Evolutionary conservation across 1,139 yeast species (phyloP), one percentile per base, ranked within the genome.

Genomic region (Nakaseomyces glabratus): DNA sequence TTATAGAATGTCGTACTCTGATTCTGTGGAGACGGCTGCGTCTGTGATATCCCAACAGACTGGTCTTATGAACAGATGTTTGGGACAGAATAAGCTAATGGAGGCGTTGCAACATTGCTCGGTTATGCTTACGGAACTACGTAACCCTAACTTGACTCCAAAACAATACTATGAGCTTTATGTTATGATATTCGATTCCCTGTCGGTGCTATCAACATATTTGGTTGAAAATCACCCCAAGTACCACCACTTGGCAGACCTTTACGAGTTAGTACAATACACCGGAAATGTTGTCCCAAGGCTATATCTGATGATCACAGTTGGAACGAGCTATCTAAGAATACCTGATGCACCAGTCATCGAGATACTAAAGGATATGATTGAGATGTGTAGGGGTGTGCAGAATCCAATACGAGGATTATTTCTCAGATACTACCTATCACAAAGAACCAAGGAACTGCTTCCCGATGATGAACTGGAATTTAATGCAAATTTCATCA

Each of bases 351-450:
- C 95, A 0, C 95, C 96, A 0, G 70, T 74, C 18, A 74, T 75
- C 54, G 97, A 88, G 47, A 80, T 93, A 38, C 73, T 90, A 76
- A 84, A 82, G 55, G 98, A 90, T 55, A 80, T 93, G 94, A 79
- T 90, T 56, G 98, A 93, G 58, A 90, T 90, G 98, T 81, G 95
- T 45, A 72, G 94, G 28, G 98, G 97, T n/a, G 95, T 88, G 2
- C 98, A 90, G 59, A 93, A 85, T 54, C 98, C 98, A 0, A 74
- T 85, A 22, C 65, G 90, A 42, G 98, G 98, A 1, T 63, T 90
- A 42, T 90, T 90, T 57, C 63, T 93, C 50, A 67, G 98, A 36
- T 88, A 90, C 62, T 90, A 85, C 56, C 64, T 90, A 31, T 76
- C 90, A 4, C 97, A 90, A 56, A 68, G 88, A 43, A 80, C 86